Evolutionary conservation across 2,329 filamentous ascomycete genomes (phyloP), one percentile per base, ranked within the genome.

Genomic region (Paradendryphiella salina): DNA sequence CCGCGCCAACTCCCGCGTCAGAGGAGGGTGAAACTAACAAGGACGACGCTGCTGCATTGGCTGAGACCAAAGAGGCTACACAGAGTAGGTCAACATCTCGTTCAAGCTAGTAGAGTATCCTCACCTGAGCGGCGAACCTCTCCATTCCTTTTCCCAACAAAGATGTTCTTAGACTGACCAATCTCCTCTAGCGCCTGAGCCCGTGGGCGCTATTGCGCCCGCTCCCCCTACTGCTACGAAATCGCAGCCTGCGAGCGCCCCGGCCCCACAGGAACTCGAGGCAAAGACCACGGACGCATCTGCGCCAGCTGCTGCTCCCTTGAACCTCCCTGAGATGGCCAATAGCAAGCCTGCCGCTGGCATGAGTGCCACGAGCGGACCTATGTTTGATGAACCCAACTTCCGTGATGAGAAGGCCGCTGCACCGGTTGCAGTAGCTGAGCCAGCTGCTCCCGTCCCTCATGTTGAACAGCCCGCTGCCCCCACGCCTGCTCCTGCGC

Each of bases 291-390:
- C 45, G 2, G 56, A 57, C 21, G 32, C 37, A 13, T 37, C 48
- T 33, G 52, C 60, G 15, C 55, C 58, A 14, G 52, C 56, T 28
- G 52, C 56, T 28, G 56, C 55, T 21, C 43, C 61, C 2, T 52
- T 63, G 15, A 56, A 62, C 31, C 44, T 60, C 8, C 64, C 67
- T 5, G 58, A 58, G 9, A 46, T 69, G 33, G 67, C 70, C 4
- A 46, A 60, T 6, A 56, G 55, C 10, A 61, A 66, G 54, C 63
- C 65, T 18, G 69, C 69, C 17, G 67, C 67, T 14, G 70, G 71
- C 28, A 74, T 74, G 72, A 73, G 69, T 29, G 72, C 72, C 10
- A 74, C 72, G 8, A 73, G 69, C 28, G 72, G 72, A 13, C 72
- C 72, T 8, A 50, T 74, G 61, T 62, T 59, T 32, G 70, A 71